Conservation (phyloP, 345 rosid genomes). For the Gossypium rotundifolium region DNA sequence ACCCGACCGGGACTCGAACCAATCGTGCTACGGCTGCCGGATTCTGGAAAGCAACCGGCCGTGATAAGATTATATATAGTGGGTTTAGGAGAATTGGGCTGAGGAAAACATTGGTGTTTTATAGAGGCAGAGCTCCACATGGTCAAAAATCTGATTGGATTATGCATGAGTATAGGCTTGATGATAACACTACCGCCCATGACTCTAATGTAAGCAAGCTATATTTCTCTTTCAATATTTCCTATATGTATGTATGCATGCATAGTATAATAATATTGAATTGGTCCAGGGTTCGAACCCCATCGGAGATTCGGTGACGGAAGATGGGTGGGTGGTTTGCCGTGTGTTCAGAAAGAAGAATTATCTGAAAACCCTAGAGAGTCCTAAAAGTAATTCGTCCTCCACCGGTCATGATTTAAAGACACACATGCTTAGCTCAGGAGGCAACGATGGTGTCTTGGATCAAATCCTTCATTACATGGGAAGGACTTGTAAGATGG, state of each 20-base stretch:
- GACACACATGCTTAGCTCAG: slow-evolving; percentile 30
- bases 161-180: slow-evolving; percentile 96
- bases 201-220: slow-evolving; percentile 39
- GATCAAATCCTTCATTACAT: slow-evolving; percentile 69
- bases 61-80: slow-evolving; percentile 85
- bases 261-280: background rate
- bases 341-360: slow-evolving; percentile 91
- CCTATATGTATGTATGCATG: background rate
- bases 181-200: slow-evolving; percentile 34
- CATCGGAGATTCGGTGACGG: slow-evolving; percentile 45
- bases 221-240: background rate
- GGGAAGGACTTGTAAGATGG: slow-evolving; percentile 62
- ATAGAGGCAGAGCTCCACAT: slow-evolving; percentile 92
- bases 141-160: slow-evolving; percentile 99
- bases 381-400: slow-evolving; percentile 45
- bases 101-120: slow-evolving; percentile 91
- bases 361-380: slow-evolving; percentile 72
- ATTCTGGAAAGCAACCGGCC: slow-evolving; percentile 98
- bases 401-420: slow-evolving; percentile 42
- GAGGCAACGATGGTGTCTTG: slow-evolving; percentile 36
- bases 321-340: slow-evolving; percentile 99
- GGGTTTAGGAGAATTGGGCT: slow-evolving; percentile 68
- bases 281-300: slow-evolving; percentile 28
- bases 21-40: slow-evolving; percentile 95
- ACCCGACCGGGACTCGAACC: slow-evolving; percentile 93